phyloP scores from a whole-genome alignment of 2,329 filamentous ascomycete species.

The Paecilomyces niveus region DNA sequence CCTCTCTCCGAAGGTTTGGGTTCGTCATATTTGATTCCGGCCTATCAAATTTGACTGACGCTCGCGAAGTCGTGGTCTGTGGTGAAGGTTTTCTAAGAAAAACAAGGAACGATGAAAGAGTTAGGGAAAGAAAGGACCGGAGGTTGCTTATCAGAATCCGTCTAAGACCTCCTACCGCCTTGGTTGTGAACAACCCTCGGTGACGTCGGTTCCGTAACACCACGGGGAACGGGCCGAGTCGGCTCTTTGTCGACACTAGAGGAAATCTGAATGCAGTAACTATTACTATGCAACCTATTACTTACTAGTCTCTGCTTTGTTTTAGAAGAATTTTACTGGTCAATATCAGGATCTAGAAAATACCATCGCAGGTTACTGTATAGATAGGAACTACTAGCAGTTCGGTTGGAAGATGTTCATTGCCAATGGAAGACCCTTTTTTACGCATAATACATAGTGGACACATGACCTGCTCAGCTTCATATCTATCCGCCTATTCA shows the following conservation, averaged over 20 bases:
- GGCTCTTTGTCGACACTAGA: not conserved
- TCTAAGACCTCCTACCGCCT: not conserved
- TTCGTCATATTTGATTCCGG: constrained; percentile 35
- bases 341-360: too few species aligned
- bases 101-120: constrained; percentile 27
- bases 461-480: too few species aligned
- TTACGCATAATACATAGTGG: too few species aligned
- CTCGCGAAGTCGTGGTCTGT: not conserved
- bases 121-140: constrained; percentile 43
- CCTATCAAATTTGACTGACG: not conserved
- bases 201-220: constrained; percentile 42
- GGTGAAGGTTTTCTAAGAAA: constrained; percentile 20
- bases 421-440: too few species aligned
- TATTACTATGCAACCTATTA: too few species aligned
- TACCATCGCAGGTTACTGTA: too few species aligned
- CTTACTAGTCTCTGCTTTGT: too few species aligned
- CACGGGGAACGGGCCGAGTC: constrained; percentile 44
- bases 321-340: too few species aligned
- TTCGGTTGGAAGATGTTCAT: too few species aligned
- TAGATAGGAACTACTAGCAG: too few species aligned
- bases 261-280: too few species aligned
- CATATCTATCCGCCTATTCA: too few species aligned
- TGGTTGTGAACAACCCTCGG: constrained; percentile 26
- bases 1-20: constrained; percentile 62
- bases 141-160: constrained; percentile 41